phyloP scores from a whole-genome alignment of 2,329 filamentous ascomycete genomes.

The Sporothrix humicola region DNA sequence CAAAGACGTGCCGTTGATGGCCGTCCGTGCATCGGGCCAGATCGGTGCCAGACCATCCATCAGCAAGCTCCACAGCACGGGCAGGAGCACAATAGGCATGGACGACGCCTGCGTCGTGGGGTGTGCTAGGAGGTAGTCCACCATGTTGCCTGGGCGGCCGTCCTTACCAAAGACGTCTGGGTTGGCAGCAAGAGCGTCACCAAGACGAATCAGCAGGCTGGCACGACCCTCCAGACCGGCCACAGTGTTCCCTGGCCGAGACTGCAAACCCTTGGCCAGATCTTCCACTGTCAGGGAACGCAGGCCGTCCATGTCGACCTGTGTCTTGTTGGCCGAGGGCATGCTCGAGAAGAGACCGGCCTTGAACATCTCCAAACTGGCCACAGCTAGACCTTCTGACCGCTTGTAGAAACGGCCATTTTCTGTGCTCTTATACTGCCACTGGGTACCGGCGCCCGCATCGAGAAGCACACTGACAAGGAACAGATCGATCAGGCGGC shows the following conservation, averaged over 20 bases:
- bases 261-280: slow-evolving; percentile 83
- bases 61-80: slow-evolving; percentile 87
- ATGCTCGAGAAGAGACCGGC: slow-evolving; percentile 86
- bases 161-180: slow-evolving; percentile 82
- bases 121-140: slow-evolving; percentile 93
- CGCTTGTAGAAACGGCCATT: slow-evolving; percentile 81
- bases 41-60: slow-evolving; percentile 86
- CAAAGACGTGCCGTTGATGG: slow-evolving; percentile 83
- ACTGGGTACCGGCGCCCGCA: slow-evolving; percentile 85
- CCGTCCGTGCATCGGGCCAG: slow-evolving; percentile 86
- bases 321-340: slow-evolving; percentile 72
- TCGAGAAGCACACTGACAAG: slow-evolving; percentile 65
- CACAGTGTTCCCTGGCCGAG: slow-evolving; percentile 77
- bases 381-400: slow-evolving; percentile 84
- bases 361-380: slow-evolving; percentile 90
- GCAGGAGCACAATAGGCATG: slow-evolving; percentile 82
- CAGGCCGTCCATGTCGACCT: slow-evolving; percentile 86
- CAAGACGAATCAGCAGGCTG: slow-evolving; percentile 75
- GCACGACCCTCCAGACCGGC: slow-evolving; percentile 85
- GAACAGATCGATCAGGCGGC: slow-evolving; percentile 72
- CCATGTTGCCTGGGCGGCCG: slow-evolving; percentile 89
- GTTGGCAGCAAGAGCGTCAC: slow-evolving; percentile 74
- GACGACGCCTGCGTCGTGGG: slow-evolving; percentile 88
- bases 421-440: slow-evolving; percentile 91
- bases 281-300: slow-evolving; percentile 73